Base-by-base conservation (phyloP, 2,329 filamentous ascomycete genomes). In the Nothopassalora personata region DNA sequence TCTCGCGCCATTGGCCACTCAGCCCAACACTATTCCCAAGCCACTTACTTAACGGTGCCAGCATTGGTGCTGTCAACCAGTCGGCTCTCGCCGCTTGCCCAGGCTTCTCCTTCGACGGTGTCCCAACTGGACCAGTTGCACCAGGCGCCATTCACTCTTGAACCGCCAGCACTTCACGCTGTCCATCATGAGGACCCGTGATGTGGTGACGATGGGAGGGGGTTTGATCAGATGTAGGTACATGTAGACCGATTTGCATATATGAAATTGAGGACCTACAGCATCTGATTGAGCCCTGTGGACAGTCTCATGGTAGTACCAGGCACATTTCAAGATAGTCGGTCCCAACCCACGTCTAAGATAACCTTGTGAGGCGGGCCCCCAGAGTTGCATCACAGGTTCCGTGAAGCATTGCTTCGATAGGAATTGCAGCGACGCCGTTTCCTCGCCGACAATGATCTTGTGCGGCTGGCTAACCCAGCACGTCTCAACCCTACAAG, bases 31-130 rank as follows among this genome's bases (percentile, higher is more conserved):
- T 19, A 27, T 61, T 13, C 60, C 64, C 7, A 33, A 51, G 5
- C 33, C 50, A 9, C 46, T 67, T 56, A 63, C 48, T 67, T 56
- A 63, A 66, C 43, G 70, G 67, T 53, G 53, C 56, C 7, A 23
- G 49, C 18, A 71, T 71, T 53, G 61, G 63, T 1, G 57, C 48
- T n/a, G 62, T 70, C 9, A 70, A 70, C 56, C 58, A 60, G 50
- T 63, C 58, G 18, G 67, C 68, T 11, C 43, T 71, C 11, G 54
- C 64, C 5, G 56, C 58, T 18, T 71, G 68, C 59, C 69, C 69
- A 10, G 68, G 68, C 7, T 67, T 70, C 58, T 60, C 60, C 9
- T 52, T 68, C 13, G 71, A 71, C 45, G 69, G 68, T 31, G 68
- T 68, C 1, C 69, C 69, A 5, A 67, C 59, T 50, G 69, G 57